Evolutionary conservation across 2,329 filamentous ascomycete species (phyloP).

Genomic region (Fusarium buharicum): DNA sequence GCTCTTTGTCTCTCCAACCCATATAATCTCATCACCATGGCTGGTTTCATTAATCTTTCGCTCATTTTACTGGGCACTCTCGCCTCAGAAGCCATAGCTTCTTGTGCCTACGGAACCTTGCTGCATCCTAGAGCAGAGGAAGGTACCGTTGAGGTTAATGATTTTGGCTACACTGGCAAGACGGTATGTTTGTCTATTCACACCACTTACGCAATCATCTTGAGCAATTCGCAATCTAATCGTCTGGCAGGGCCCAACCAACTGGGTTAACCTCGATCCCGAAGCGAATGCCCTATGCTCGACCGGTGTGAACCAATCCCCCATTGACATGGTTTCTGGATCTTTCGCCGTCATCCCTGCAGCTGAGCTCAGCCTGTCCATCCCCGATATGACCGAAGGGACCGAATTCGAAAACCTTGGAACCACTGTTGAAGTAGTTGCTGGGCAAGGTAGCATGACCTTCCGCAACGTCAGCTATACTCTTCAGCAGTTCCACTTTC

Average conservation of each 20-base stretch:
- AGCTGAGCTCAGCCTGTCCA: slow-evolving; percentile 46
- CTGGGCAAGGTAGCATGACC: slow-evolving; percentile 54
- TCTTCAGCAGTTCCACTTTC: slow-evolving; percentile 69
- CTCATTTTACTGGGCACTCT: slow-evolving; percentile 29
- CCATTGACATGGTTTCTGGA: slow-evolving; percentile 60
- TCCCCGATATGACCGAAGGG: slow-evolving; percentile 51
- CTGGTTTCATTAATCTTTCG: slow-evolving; percentile 20
- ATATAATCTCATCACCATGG: slow-evolving; percentile 6
- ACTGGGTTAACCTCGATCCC: slow-evolving; percentile 59
- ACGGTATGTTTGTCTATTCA: not conserved
- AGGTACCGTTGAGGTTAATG: slow-evolving; percentile 47
- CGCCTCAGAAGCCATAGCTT: slow-evolving; percentile 43
- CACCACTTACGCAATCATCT: not conserved
- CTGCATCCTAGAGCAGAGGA: slow-evolving; percentile 48
- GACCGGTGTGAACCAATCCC: slow-evolving; percentile 62
- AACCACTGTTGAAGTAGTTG: slow-evolving; percentile 60
- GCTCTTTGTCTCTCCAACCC: not conserved
- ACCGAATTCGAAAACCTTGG: slow-evolving; percentile 63
- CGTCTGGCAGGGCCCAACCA: slow-evolving; percentile 56
- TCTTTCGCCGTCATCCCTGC: slow-evolving; percentile 47
- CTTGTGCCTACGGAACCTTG: slow-evolving; percentile 55
- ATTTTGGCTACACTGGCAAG: slow-evolving; percentile 48
- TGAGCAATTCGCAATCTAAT: not conserved
- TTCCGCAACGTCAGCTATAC: slow-evolving; percentile 54
- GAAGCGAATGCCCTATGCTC: slow-evolving; percentile 59